These are phyloP conservation scores for Dorcoceras hygrometricum DNA, from an alignment of 257 asterid genomes.

Conservation along the genomic window DNA sequence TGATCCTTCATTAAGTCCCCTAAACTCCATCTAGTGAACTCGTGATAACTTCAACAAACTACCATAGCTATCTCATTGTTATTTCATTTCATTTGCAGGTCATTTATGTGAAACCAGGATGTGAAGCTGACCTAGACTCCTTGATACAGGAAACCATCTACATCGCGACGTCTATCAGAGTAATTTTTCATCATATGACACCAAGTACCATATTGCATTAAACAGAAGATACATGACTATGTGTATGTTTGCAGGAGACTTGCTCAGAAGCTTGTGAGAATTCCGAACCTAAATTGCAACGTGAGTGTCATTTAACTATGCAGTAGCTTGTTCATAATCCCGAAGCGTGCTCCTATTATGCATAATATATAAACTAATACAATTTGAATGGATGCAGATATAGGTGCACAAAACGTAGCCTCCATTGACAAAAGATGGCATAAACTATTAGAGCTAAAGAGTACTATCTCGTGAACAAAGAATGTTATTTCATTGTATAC, in stretches of 20 bases:
- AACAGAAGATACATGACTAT: background rate
- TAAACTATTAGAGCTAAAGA: conserved; percentile 69
- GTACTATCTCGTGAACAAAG: background rate
- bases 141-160: conserved; percentile 70
- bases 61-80: background rate
- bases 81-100: conserved; percentile 47
- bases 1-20: conserved; percentile 66
- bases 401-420: conserved; percentile 60
- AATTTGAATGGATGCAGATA: conserved; percentile 37
- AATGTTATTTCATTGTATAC: no score
- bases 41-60: background rate
- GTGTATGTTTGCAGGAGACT: conserved; percentile 52
- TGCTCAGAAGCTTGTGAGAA: conserved; percentile 81
- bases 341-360: background rate
- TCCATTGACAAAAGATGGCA: conserved; percentile 73
- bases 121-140: conserved; percentile 76
- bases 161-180: conserved; percentile 63
- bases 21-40: background rate
- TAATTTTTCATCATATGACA: conserved; percentile 16
- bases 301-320: conserved; percentile 38
- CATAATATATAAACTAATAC: background rate
- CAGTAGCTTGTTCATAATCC: background rate
- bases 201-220: background rate
- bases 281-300: conserved; percentile 59
- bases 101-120: conserved; percentile 83